Evolutionary conservation across 768 basidiomycete genomes (phyloP).

Genomic region (Podaxis rugospora): DNA sequence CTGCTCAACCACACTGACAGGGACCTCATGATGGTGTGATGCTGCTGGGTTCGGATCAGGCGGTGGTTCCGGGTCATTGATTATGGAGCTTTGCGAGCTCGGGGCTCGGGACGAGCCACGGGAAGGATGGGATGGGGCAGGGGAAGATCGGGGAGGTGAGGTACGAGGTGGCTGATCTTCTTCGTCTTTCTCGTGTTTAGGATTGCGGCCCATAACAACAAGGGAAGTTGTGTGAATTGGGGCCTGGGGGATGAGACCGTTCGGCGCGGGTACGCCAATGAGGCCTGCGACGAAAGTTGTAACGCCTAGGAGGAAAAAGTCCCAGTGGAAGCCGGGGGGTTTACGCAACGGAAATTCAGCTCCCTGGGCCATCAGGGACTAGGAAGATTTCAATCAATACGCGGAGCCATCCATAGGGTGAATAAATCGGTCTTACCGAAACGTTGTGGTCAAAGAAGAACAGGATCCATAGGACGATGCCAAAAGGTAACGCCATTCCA

Average conservation of each 20-base stretch:
- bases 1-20: conserved; percentile 83
- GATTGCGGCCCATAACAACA: conserved; percentile 53
- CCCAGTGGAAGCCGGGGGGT: conserved; percentile 82
- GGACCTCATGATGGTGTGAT: conserved; percentile 39
- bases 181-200: conserved; percentile 31
- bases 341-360: conserved; percentile 87
- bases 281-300: conserved; percentile 87
- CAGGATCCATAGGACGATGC: conserved; percentile 80
- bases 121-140: neutral
- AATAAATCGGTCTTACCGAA: conserved; percentile 48
- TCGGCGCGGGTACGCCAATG: conserved; percentile 84
- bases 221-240: conserved; percentile 91
- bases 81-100: neutral
- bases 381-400: conserved; percentile 3
- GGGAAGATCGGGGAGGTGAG: conserved; percentile 5
- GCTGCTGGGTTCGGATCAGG: conserved; percentile 18
- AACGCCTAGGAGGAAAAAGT: conserved; percentile 88
- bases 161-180: conserved; percentile 12
- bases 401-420: neutral
- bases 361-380: conserved; percentile 92
- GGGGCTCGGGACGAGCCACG: conserved; percentile 8
- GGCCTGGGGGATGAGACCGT: conserved; percentile 82
- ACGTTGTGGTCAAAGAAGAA: conserved; percentile 97
- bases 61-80: conserved; percentile 11
- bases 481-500: conserved; percentile 85